These are phyloP conservation scores for Tylopilus sp. DNA, from an alignment of 1,284 basidiomycete genomes.

Conservation along the genomic window DNA sequence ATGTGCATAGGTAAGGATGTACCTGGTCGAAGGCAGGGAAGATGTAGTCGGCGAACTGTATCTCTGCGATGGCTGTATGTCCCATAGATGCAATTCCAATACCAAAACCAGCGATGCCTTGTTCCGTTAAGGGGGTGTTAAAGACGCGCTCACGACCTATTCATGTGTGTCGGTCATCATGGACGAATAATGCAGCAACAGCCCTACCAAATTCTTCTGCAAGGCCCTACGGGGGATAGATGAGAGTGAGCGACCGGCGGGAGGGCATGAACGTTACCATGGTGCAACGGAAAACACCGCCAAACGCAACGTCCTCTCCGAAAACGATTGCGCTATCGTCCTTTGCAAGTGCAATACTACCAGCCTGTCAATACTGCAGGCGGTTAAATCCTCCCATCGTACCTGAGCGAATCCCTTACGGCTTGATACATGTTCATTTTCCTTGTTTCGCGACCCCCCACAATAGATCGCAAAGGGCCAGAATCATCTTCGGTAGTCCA, in stretches of 20 bases:
- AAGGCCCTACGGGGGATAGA: conserved; percentile 56
- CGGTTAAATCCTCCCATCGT: conserved; percentile 11
- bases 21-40: conserved; percentile 92
- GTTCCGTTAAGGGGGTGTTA: conserved; percentile 91
- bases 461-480: conserved; percentile 42
- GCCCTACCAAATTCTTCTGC: conserved; percentile 84
- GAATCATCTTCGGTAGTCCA: conserved; percentile 64
- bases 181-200: neutral
- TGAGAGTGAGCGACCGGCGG: conserved; percentile 1
- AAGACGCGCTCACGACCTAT: conserved; percentile 89
- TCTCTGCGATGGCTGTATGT: conserved; percentile 92
- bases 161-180: conserved; percentile 2
- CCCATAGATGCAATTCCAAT: conserved; percentile 92
- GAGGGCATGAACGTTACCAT: conserved; percentile 48
- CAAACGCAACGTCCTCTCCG: conserved; percentile 92
- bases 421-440: conserved; percentile 93
- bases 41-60: conserved; percentile 87
- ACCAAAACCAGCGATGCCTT: conserved; percentile 93
- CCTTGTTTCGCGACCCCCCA: conserved; percentile 78
- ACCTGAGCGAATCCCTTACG: conserved; percentile 86
- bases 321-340: conserved; percentile 88
- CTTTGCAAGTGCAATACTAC: conserved; percentile 77
- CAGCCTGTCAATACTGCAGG: conserved; percentile 2
- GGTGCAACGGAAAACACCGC: conserved; percentile 88
- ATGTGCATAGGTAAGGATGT: conserved; percentile 10